Conservation (phyloP, 768 basidiomycete genomes). For the Leccinum uliginosum region DNA sequence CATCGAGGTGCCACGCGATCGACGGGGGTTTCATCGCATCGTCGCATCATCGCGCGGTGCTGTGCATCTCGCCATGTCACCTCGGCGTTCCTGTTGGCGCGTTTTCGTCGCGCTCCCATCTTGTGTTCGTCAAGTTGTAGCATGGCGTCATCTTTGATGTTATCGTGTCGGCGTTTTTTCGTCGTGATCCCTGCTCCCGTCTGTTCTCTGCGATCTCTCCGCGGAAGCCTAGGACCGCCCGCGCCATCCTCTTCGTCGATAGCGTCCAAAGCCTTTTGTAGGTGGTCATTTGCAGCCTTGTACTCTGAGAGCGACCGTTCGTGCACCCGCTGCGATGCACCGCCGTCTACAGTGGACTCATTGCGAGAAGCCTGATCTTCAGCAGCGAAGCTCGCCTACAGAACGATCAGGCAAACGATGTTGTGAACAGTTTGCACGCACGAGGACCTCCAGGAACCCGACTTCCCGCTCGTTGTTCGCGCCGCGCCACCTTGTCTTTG, state of each 20-base stretch:
- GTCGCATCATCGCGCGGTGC: too few species aligned
- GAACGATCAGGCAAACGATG: not conserved
- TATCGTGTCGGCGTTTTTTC: too few species aligned
- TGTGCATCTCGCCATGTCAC: too few species aligned
- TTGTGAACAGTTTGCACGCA: slow-evolving; percentile 39
- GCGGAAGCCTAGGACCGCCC: slow-evolving; percentile 21
- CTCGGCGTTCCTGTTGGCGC: too few species aligned
- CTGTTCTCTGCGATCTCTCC: slow-evolving; percentile 38
- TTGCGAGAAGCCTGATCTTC: slow-evolving; percentile 44
- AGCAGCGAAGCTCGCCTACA: slow-evolving; percentile 57
- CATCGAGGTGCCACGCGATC: too few species aligned
- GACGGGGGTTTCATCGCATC: too few species aligned
- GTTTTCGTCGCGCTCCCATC: too few species aligned
- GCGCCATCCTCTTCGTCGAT: slow-evolving; percentile 34
- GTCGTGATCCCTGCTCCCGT: too few species aligned
- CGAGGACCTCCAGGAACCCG: slow-evolving; percentile 57
- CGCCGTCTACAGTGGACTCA: slow-evolving; percentile 23
- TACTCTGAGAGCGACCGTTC: slow-evolving; percentile 53
- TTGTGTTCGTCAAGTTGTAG: too few species aligned
- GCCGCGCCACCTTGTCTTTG: slow-evolving; percentile 36
- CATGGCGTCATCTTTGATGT: too few species aligned
- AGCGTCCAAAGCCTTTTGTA: slow-evolving; percentile 47
- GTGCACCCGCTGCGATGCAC: slow-evolving; percentile 32
- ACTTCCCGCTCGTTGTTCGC: slow-evolving; percentile 48
- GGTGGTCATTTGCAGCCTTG: slow-evolving; percentile 42